Evolutionary conservation across 306 rosid genomes (phyloP), one percentile per base, ranked within the genome.

Genomic region (Medicago truncatula): DNA sequence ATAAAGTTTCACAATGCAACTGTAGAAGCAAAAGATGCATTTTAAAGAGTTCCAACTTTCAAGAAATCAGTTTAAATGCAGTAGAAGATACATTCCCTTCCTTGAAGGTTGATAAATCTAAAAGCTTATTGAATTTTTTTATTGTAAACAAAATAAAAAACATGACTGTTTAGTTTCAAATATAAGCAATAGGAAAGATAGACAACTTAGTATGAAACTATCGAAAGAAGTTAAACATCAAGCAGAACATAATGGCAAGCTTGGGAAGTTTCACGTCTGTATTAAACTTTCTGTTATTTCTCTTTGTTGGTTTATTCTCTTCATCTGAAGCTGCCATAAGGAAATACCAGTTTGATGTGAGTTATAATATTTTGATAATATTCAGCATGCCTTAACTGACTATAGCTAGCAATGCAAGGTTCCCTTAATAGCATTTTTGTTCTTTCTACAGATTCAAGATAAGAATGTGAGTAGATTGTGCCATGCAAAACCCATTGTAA

Each of bases 271-370:
- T 14, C 16, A 17, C 75, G 20, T 67, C 15, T 15, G 52, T 68
- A 72, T 52, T 86, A n/a, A 47, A 14, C 12, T 56, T 56, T 56
- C 61, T 56, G 15, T 20, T 70, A 15, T 52, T 87, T 5, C 11
- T 86, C 17, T 69, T 80, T 16, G 87, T 89, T 76, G 86, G 88
- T 57, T 83, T 81, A 7, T 25, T 76, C 77, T 71, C 85, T 76
- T 76, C 89, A 36, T 92, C 77, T 44, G 95, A 91, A 74, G 92
- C 97, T 67, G 90, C 90, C 40, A 76, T 86, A 53, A 89, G 82
- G 84, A 87, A 85, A 62, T 91, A 91, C 76, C 95, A 88, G 56
- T 91, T 91, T 88, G 95, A 91, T 80, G 97, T 91, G 83, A 84
- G 91, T 85, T 47, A 28, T 23, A 40, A 18, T 23, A 74, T 59